A percentile compares a stretch with the other conserved stretches of the same genome.
These are phyloP conservation scores for Scleroderma citrinum DNA, from an alignment of 768 basidiomycete species.

Conservation along the genomic window DNA sequence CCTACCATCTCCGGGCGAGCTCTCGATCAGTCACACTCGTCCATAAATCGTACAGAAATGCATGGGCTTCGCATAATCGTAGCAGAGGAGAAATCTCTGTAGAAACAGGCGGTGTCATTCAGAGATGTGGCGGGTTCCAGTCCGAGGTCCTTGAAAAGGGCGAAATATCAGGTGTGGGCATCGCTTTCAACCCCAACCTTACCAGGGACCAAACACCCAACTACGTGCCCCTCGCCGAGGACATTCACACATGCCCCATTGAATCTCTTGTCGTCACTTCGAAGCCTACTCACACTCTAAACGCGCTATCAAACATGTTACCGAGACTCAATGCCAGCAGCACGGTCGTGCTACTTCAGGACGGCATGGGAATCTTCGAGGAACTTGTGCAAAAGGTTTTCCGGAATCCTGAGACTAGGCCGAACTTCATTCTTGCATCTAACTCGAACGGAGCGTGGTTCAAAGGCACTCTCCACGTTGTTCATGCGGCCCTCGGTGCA, in stretches of 20 bases:
- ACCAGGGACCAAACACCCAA: slow-evolving; percentile 9
- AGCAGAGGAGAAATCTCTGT: slow-evolving; percentile 37
- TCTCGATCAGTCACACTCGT: slow-evolving; percentile 62
- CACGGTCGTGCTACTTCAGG: slow-evolving; percentile 90
- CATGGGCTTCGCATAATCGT: slow-evolving; percentile 27
- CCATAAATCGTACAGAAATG: slow-evolving; percentile 45
- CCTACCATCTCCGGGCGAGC: slow-evolving; percentile 66
- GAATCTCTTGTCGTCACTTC: slow-evolving; percentile 77
- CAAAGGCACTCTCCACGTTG: slow-evolving; percentile 45
- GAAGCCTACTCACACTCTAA: slow-evolving; percentile 64
- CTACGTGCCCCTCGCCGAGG: slow-evolving; percentile 10
- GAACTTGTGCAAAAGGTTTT: slow-evolving; percentile 61
- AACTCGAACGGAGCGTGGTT: slow-evolving; percentile 77
- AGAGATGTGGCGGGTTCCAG: slow-evolving; percentile 39
- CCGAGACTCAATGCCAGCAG: slow-evolving; percentile 59
- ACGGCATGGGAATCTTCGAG: slow-evolving; percentile 93
- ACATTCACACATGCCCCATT: slow-evolving; percentile 37
- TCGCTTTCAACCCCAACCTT: slow-evolving; percentile 12
- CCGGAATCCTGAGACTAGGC: slow-evolving; percentile 64
- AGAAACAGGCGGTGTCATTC: slow-evolving; percentile 43
- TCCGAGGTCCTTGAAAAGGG: slow-evolving; percentile 42
- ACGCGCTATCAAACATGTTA: slow-evolving; percentile 51
- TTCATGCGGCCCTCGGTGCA: slow-evolving; percentile 65
- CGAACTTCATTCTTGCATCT: slow-evolving; percentile 79
- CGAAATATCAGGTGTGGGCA: slow-evolving; percentile 18